phyloP scores from a whole-genome alignment of 1,139 yeast genomes.

The Zygoascus meyerae region DNA sequence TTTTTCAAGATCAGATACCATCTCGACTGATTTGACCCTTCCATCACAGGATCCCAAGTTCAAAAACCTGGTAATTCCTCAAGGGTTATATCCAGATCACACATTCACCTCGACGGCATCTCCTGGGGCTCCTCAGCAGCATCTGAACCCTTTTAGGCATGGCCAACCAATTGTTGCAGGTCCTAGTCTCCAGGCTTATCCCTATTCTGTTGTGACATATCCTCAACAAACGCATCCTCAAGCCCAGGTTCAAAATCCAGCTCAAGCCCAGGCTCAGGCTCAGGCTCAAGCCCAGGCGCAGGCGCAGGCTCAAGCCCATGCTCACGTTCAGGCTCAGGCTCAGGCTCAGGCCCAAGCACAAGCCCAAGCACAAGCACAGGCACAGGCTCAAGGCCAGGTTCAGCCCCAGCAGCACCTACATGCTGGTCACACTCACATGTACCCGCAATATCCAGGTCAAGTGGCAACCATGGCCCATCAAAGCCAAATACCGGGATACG shows the following conservation, averaged over 20 bases:
- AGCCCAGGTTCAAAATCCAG: slow-evolving; percentile 1
- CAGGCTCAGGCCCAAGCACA: slow-evolving; percentile 16
- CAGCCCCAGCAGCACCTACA: slow-evolving; percentile 12
- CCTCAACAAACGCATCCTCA: slow-evolving; percentile 10
- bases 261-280: slow-evolving; percentile 7
- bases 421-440: slow-evolving; percentile 1
- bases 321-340: slow-evolving; percentile 11
- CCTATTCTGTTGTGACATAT: not conserved
- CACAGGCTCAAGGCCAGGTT: slow-evolving; percentile 14
- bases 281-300: slow-evolving; percentile 10
- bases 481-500: not conserved
- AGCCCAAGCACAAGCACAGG: slow-evolving; percentile 5
- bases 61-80: slow-evolving; percentile 34
- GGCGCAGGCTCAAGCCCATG: slow-evolving; percentile 9
- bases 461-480: not conserved
- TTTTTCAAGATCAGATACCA: slow-evolving; percentile 32
- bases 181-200: slow-evolving; percentile 10
- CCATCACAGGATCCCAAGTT: slow-evolving; percentile 41
- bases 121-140: slow-evolving; percentile 13
- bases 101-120: slow-evolving; percentile 19
- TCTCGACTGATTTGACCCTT: slow-evolving; percentile 28
- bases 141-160: slow-evolving; percentile 15
- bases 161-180: slow-evolving; percentile 2
- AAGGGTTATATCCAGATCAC: slow-evolving; percentile 38
- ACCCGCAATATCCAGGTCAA: not conserved